These are phyloP conservation scores for Thermomucor indicae-seudaticae DNA, from an alignment of 371 early-diverging fungal genomes.

Conservation along the genomic window DNA sequence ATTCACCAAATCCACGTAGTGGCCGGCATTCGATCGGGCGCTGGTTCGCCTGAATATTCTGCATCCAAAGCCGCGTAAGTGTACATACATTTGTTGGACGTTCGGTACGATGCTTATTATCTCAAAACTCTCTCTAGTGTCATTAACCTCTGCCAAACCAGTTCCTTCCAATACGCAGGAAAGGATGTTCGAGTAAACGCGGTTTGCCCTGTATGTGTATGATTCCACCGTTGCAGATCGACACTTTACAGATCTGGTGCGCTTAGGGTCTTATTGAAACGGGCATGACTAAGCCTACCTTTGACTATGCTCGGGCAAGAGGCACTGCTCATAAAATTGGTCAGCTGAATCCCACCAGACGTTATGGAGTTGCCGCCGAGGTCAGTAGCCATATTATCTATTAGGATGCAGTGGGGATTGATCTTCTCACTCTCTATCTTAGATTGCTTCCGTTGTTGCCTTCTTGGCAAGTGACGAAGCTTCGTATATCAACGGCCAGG, in stretches of 20 bases:
- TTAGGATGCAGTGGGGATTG: too few species aligned
- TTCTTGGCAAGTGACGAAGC: constrained; percentile 57
- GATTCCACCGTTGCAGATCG: neutral
- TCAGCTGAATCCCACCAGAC: constrained; percentile 47
- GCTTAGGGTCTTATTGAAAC: constrained; percentile 54
- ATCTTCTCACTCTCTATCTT: neutral
- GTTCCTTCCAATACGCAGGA: constrained; percentile 42
- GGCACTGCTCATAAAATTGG: constrained; percentile 48
- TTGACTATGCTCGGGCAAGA: constrained; percentile 45
- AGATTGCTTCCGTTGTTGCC: constrained; percentile 48
- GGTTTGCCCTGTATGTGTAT: constrained; percentile 45
- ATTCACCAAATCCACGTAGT: constrained; percentile 10
- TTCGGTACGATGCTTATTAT: neutral
- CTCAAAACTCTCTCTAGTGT: constrained; percentile 22
- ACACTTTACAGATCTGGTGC: neutral
- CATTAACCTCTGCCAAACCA: constrained; percentile 47
- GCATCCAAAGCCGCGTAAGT: constrained; percentile 48
- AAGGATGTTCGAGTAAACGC: constrained; percentile 57
- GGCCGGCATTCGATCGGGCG: constrained; percentile 44
- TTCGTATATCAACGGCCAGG: constrained; percentile 55
- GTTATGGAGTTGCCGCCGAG: constrained; percentile 47
- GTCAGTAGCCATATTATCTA: constrained; percentile 9
- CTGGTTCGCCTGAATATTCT: constrained; percentile 40
- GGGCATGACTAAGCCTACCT: constrained; percentile 48
- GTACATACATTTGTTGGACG: neutral